phyloP scores from a whole-genome alignment of 2,329 filamentous ascomycete genomes.

The Allantophomopsis cytisporea region DNA sequence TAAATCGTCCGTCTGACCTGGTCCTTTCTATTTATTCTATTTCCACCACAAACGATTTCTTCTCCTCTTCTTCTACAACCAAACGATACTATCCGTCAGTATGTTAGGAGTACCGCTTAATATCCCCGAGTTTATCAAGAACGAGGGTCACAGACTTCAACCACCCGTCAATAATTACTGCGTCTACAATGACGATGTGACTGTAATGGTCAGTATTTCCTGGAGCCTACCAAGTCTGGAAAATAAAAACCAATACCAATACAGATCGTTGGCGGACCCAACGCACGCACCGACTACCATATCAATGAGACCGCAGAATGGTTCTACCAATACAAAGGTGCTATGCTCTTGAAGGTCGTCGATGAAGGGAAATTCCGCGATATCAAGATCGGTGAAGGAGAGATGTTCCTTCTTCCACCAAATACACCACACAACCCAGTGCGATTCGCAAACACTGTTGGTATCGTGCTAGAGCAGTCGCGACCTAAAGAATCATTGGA shows the following conservation, averaged over 20 bases:
- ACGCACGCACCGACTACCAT: slow-evolving; percentile 94
- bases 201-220: slow-evolving; percentile 53
- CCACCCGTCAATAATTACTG: slow-evolving; percentile 97
- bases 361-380: slow-evolving; percentile 64
- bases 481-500: slow-evolving; percentile 60
- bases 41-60: too few relatives aligned
- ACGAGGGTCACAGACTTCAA: slow-evolving; percentile 35
- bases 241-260: background rate
- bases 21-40: too few relatives aligned
- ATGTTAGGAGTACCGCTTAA: too few relatives aligned
- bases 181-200: slow-evolving; percentile 75
- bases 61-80: too few relatives aligned
- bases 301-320: slow-evolving; percentile 94
- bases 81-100: too few relatives aligned
- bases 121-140: too few relatives aligned
- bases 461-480: slow-evolving; percentile 80
- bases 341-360: slow-evolving; percentile 88
- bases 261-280: slow-evolving; percentile 86
- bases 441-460: slow-evolving; percentile 86
- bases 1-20: too few relatives aligned
- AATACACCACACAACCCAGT: slow-evolving; percentile 96
- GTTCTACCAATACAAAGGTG: slow-evolving; percentile 93
- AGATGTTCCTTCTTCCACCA: slow-evolving; percentile 85
- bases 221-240: background rate
- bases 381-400: slow-evolving; percentile 80